Evolutionary conservation across 176 grass and related monocot species (phyloP).

Genomic region (Urochloa ruziziensis): DNA sequence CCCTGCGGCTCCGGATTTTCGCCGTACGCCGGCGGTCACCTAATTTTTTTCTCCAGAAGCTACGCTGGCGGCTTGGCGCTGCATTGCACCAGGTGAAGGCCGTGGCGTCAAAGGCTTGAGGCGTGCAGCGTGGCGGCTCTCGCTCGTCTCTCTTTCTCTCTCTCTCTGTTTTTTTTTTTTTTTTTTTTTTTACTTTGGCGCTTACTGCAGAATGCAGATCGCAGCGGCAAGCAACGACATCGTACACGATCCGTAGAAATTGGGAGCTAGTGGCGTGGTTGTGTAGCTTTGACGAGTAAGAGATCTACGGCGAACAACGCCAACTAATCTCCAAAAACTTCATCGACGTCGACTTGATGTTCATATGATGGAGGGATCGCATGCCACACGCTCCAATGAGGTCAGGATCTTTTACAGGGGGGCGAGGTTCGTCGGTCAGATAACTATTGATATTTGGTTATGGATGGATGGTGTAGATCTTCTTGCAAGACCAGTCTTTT

Average conservation of each 20-base stretch:
- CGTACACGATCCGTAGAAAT: neutral
- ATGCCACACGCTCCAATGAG: no score
- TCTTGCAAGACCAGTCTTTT: no score
- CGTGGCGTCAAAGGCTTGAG: neutral
- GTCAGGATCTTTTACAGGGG: no score
- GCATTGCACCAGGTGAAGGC: neutral
- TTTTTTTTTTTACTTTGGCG: no score
- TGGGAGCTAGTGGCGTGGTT: neutral
- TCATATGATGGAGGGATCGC: no score
- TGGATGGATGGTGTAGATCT: no score
- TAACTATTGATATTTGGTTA: no score
- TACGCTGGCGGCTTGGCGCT: no score
- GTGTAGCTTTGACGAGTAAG: neutral
- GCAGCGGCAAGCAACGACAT: neutral
- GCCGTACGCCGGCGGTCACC: neutral
- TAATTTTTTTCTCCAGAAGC: neutral
- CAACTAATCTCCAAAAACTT: neutral
- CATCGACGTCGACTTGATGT: neutral
- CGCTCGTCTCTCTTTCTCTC: neutral
- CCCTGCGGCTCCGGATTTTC: neutral
- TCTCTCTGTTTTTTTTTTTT: no score
- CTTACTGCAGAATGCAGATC: neutral
- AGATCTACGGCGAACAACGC: neutral
- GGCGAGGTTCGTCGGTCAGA: no score
- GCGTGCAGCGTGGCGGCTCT: neutral